Evolutionary conservation across 192 early-diverging fungal genomes (phyloP).

Genomic region (Linnemannia elongata): DNA sequence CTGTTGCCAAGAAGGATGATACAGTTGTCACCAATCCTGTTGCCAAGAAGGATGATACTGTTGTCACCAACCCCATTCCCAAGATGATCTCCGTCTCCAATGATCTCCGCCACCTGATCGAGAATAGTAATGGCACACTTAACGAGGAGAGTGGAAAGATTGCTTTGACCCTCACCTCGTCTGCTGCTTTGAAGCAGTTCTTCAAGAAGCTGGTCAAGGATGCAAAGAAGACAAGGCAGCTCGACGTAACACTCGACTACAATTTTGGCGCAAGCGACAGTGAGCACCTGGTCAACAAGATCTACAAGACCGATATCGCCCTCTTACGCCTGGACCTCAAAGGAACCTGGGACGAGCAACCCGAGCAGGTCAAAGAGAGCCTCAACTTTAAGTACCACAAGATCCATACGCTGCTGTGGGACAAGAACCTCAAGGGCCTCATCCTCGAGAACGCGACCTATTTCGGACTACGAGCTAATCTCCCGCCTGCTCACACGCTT

Average conservation of each 20-base stretch:
- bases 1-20: not conserved
- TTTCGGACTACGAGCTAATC: not conserved
- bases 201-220: not conserved
- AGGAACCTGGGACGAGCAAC: not conserved
- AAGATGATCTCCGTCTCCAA: not conserved
- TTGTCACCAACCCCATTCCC: not conserved
- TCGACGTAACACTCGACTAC: not conserved
- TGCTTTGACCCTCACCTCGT: not conserved
- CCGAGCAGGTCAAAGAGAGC: not conserved
- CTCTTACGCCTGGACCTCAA: not conserved
- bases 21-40: not conserved
- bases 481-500: not conserved
- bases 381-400: not conserved
- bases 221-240: not conserved
- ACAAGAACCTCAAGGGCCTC: not conserved
- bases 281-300: not conserved
- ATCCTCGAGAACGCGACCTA: not conserved
- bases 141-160: not conserved
- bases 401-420: not conserved
- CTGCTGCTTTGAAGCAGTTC: not conserved
- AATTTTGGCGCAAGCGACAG: not conserved
- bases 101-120: not conserved
- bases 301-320: not conserved
- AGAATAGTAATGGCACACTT: not conserved
- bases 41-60: too few relatives aligned